Percentiles rank a stretch among this genome's conserved stretches.
Evolutionary conservation across 306 rosid species (phyloP).

Genomic region (Mimosa pudica): DNA sequence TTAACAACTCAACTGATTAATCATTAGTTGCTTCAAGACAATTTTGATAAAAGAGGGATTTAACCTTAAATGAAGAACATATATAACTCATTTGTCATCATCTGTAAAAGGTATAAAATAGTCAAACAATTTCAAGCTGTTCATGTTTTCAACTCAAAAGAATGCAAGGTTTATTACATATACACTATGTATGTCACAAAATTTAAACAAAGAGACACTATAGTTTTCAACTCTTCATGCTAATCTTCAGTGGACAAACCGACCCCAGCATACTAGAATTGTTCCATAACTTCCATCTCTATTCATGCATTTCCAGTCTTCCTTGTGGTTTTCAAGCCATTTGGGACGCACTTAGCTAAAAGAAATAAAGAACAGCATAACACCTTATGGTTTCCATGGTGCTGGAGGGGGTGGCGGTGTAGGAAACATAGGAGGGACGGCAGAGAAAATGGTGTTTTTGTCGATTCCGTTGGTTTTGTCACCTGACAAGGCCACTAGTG

Average conservation of each 20-base stretch:
- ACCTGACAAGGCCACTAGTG: constrained; percentile 79
- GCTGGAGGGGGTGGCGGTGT: constrained; percentile 93
- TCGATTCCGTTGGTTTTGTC: constrained; percentile 58
- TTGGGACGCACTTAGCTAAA: constrained; percentile 31
- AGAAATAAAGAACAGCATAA: neutral
- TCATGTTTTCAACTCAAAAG: constrained; percentile 49
- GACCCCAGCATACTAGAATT: constrained; percentile 18
- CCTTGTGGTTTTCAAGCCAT: constrained; percentile 39
- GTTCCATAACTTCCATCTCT: constrained; percentile 21
- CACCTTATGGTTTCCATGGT: constrained; percentile 78
- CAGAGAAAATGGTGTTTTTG: constrained; percentile 77
- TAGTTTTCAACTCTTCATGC: constrained; percentile 22
- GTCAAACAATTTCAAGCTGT: constrained; percentile 43
- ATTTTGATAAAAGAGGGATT: neutral
- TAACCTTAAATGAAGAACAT: neutral
- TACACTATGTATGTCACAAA: constrained; percentile 56
- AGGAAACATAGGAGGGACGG: constrained; percentile 88
- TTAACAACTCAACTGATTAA: no score
- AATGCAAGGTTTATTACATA: constrained; percentile 55
- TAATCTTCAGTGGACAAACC: constrained; percentile 2
- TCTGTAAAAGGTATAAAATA: constrained; percentile 18
- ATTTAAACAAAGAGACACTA: constrained; percentile 17
- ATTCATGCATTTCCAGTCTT: neutral
- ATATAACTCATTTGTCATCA: constrained; percentile 11
- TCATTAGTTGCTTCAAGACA: neutral